Evolutionary conservation across 2,329 filamentous ascomycete species (phyloP), one percentile per base, ranked within the genome.

Genomic region (Fusarium multiceps): DNA sequence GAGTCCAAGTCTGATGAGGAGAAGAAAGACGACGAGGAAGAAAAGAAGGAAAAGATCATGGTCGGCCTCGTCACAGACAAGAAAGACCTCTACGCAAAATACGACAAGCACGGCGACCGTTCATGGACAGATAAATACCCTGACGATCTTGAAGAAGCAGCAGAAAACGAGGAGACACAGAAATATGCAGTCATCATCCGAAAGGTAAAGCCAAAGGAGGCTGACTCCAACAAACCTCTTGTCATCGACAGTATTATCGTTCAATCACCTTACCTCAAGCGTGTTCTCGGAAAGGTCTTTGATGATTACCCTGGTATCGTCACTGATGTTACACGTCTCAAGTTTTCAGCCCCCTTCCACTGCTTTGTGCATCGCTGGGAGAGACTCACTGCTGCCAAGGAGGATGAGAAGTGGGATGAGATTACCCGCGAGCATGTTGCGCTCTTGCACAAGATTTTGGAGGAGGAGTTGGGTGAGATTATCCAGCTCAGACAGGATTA

Each of bases 281-380:
- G 81, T 4, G 82, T 87, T 7, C 81, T 92, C 0, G 80, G 80
- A 12, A 81, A 84, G 13, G 82, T 90, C 10, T 81, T 91, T 23
- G 78, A 82, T 2, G 85, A 82, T 11, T 91, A 90, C 61, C 86
- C 87, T 0, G 88, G 89, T 2, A 81, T 92, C 30, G 86, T 87
- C 4, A 85, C 86, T 34, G 83, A 82, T 13, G 80, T 92, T 27
- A 83, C 88, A n/a, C 83, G 87, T 3, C 80, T 92, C 3, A 86
- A 87, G 58, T 91, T 92, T 64, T 76, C 79, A 10, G 85, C 84
- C 0, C 88, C 88, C 0, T 92, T 92, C 65, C 80, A 86, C 69
- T 87, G 88, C 0, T 87, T 93, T 50, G 87, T 92, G 42, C 89
- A 93, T 77, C 85, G 90, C 32, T 92, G 89, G 89, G 79, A 82